Base-by-base conservation (phyloP, 192 early-diverging fungal genomes). In the Lunasporangiospora selenospora region DNA sequence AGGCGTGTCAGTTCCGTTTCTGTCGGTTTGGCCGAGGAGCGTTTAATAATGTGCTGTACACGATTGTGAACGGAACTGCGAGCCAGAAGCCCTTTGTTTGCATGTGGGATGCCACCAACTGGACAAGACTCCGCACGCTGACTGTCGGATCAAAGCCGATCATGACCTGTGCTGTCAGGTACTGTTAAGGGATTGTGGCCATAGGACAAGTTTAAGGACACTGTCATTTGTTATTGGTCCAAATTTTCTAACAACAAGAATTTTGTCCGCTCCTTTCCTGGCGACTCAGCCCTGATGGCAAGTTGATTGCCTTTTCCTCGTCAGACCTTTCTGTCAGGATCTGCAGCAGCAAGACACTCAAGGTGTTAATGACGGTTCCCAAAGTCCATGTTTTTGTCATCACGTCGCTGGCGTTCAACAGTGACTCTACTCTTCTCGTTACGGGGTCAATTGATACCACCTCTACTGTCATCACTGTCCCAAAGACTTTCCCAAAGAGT, bases 361-460 rank as follows among this genome's bases (percentile, higher is more conserved):
- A 91, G 84, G 63, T 76, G 0, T 41, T 92, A 24, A 43, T 80
- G 62, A 80, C 85, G 4, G 71, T 95, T 9, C 80, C 83, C 23
- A 81, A 88, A 24, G 89, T 87, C 1, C 95, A 98, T 63, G 66
- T 63, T n/a, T 91, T 96, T 58, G 84, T 94, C 16, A 87, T 92
- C 39, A 95, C 93, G 1, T 67, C 82, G 6, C 49, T 98, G 45
- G 84, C 85, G 0, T 92, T 98, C 62, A 90, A 85, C 57, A 81
- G 69, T 26, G 80, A 88, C 26, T 76, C 77, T n/a, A 70, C 79
- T 11, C 57, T 87, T 30, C 53, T 98, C 21, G 83, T 91, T 19
- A 94, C 88, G 66, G 94, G 87, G 1, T 94, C 92, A 7, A 90
- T 89, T 0, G 95, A 98, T 65, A 88, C 88, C 34, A 87, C 88